Evolutionary conservation across 495 filamentous ascomycete species (phyloP).

Genomic region (Penicillium alfredii): DNA sequence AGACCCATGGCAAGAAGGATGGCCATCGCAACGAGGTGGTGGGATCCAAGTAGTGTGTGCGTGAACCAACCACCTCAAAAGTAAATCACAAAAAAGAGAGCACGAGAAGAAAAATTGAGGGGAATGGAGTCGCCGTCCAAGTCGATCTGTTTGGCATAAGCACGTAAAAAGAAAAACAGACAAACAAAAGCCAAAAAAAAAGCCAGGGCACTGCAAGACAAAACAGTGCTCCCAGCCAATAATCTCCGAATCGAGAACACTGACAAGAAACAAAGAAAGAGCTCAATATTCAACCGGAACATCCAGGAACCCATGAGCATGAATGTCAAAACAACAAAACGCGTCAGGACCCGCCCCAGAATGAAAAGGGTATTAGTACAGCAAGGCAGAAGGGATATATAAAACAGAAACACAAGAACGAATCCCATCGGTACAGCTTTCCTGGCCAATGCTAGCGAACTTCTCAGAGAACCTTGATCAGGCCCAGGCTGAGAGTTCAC

Average conservation of each 20-base stretch:
- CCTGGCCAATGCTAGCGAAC: constrained; percentile 20
- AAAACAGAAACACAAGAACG: constrained; percentile 9
- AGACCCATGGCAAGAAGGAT: constrained; percentile 12
- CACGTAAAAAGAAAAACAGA: constrained; percentile 32
- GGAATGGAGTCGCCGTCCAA: constrained; percentile 29
- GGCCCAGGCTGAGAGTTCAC: too few species aligned
- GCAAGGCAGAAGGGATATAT: constrained; percentile 13
- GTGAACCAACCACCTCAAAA: constrained; percentile 22
- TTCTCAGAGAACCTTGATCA: not conserved
- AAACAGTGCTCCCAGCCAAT: too few species aligned
- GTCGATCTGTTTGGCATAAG: constrained; percentile 39
- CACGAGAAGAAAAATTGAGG: constrained; percentile 18
- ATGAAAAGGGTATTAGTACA: constrained; percentile 30
- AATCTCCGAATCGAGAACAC: too few species aligned
- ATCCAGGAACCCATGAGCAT: constrained; percentile 13
- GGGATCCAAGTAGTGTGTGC: constrained; percentile 19
- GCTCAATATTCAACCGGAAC: constrained; percentile 17
- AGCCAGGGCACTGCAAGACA: constrained; percentile 18
- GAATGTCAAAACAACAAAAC: constrained; percentile 17
- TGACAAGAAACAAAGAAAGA: constrained; percentile 10
- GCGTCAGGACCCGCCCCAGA: constrained; percentile 30
- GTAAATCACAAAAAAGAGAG: constrained; percentile 27
- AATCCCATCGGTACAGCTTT: constrained; percentile 19
- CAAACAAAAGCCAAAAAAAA: constrained; percentile 21
- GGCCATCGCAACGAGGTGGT: constrained; percentile 20